phyloP scores from a whole-genome alignment of 108 stramenopile species.

The Stephanodiscus minutulus region DNA sequence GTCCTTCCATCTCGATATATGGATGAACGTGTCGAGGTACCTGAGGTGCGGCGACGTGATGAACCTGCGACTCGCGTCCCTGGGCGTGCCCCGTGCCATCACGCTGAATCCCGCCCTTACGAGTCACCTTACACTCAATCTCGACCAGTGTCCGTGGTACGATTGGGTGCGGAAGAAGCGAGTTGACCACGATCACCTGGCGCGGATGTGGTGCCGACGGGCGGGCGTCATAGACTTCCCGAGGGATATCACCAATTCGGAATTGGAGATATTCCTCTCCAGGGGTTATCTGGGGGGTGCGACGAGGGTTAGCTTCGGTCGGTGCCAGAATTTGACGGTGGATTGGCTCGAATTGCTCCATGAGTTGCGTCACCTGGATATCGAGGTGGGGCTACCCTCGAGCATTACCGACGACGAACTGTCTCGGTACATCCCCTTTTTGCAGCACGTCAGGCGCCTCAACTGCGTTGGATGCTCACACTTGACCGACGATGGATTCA shows the following conservation, averaged over 20 bases:
- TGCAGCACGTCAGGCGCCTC: constrained; percentile 31
- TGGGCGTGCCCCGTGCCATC: constrained; percentile 36
- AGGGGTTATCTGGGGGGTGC: constrained; percentile 28
- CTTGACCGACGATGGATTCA: constrained; percentile 32
- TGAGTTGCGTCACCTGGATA: constrained; percentile 15
- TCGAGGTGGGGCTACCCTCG: constrained; percentile 40
- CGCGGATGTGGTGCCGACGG: constrained; percentile 35
- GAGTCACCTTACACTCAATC: constrained; percentile 39
- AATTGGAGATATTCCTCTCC: constrained; percentile 38
- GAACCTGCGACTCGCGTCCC: constrained; percentile 39
- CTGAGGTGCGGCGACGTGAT: constrained; percentile 28
- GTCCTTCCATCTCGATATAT: constrained; percentile 35
- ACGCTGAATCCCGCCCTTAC: constrained; percentile 41
- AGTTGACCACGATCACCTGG: constrained; percentile 31
- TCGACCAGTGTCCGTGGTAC: constrained; percentile 40
- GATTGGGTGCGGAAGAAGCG: constrained; percentile 48
- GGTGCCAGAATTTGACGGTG: constrained; percentile 35
- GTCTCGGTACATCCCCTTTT: constrained; percentile 4
- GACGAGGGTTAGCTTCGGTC: constrained; percentile 25
- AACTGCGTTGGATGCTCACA: constrained; percentile 43
- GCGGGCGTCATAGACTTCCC: constrained; percentile 42
- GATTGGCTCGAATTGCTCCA: constrained; percentile 39
- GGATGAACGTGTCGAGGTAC: constrained; percentile 27
- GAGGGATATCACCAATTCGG: constrained; percentile 29
- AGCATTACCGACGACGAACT: constrained; percentile 38